Conservation (phyloP, 176 grass and related monocot species). For the Eremochloa ophiuroides region DNA sequence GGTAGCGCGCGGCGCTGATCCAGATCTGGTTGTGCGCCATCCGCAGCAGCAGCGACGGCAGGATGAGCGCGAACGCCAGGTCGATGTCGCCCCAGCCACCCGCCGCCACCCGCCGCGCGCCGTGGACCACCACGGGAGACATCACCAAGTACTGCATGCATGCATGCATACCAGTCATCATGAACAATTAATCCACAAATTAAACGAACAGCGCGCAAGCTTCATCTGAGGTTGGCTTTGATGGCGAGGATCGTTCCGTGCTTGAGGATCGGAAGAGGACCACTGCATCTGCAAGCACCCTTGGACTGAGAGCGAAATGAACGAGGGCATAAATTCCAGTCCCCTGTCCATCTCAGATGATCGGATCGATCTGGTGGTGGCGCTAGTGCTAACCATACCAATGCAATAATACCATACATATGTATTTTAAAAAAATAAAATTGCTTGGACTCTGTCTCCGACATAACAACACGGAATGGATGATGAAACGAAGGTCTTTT, state of each 20-base stretch:
- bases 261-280: background rate
- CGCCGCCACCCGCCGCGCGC: slow-evolving; percentile 20
- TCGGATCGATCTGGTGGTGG: too few species aligned
- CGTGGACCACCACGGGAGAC: slow-evolving; percentile 49
- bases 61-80: slow-evolving; percentile 36
- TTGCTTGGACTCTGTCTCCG: too few species aligned
- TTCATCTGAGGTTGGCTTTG: too few species aligned
- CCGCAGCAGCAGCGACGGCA: slow-evolving; percentile 53
- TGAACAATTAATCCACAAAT: too few species aligned
- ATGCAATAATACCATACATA: too few species aligned
- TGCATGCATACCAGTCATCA: too few species aligned
- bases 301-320: background rate
- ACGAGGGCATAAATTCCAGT: background rate
- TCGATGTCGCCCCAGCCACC: slow-evolving; percentile 48
- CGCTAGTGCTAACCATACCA: background rate
- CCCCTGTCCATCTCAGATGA: background rate
- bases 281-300: background rate
- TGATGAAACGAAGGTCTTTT: too few species aligned
- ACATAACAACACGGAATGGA: too few species aligned
- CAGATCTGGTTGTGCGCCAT: slow-evolving; percentile 85
- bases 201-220: too few species aligned
- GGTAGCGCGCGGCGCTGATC: slow-evolving; percentile 77
- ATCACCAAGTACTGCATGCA: slow-evolving; percentile 62
- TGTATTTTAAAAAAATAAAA: too few species aligned
- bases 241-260: background rate